A percentile compares a stretch with the other conserved stretches of the same genome.
Conservation (phyloP, 345 rosid genomes). For the Excoecaria agallocha region DNA sequence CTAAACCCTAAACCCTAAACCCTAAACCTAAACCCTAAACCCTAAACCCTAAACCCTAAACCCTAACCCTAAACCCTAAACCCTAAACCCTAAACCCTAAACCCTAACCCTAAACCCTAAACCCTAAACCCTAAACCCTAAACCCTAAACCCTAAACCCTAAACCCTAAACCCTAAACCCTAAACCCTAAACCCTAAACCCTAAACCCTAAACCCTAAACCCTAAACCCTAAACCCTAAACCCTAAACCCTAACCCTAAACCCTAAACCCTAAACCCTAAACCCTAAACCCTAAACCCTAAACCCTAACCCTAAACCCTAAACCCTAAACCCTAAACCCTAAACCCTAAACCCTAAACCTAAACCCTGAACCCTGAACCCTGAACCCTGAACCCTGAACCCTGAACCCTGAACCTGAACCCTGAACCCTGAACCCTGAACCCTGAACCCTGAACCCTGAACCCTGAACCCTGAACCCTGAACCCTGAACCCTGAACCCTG, state of each 20-base stretch:
- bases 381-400: too few relatives aligned
- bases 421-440: too few relatives aligned
- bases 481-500: too few relatives aligned
- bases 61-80: neutral
- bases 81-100: too few relatives aligned
- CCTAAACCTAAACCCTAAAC: slow-evolving; percentile 1
- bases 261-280: neutral
- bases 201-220: slow-evolving; percentile 3
- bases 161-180: slow-evolving; percentile 12
- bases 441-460: too few relatives aligned
- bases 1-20: slow-evolving; percentile 1
- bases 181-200: neutral
- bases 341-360: too few relatives aligned
- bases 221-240: slow-evolving; percentile 3
- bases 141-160: slow-evolving; percentile 5
- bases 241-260: slow-evolving; percentile 3
- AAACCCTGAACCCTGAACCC: too few relatives aligned
- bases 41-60: neutral
- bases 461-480: too few relatives aligned
- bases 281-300: too few relatives aligned
- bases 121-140: slow-evolving; percentile 1
- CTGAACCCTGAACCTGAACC: too few relatives aligned
- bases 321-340: too few relatives aligned
- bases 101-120: neutral
- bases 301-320: too few relatives aligned